Evolutionary conservation across 108 stramenopile genomes (phyloP), one percentile per base, ranked within the genome.

Genomic region (Skeletonema tropicum): DNA sequence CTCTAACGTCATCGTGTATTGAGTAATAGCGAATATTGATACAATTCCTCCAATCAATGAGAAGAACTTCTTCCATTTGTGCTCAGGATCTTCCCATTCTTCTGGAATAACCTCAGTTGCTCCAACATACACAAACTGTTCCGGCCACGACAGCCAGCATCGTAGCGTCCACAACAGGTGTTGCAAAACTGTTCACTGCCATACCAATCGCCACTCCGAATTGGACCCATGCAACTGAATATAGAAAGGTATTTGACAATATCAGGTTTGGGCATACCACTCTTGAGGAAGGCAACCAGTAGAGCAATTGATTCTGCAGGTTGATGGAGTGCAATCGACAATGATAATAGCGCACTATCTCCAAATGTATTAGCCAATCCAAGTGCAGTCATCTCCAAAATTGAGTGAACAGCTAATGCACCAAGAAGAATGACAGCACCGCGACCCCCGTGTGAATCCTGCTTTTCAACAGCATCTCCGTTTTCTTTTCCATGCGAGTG

Each of bases 41-140:
- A 84, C 82, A 60, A 97, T 94, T 19, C 91, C 96, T 29, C 75
- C 58, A 80, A 97, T 75, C 38, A 98, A 79, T 5, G 96, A 84
- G 52, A 74, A 69, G 72, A 97, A 97, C 73, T 98, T 98, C 60
- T 92, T 94, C 96, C 96, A 97, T 82, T 97, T 97, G 88, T 97
- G 85, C 49, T 92, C 84, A 6, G 88, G 84, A 30, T 90, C 91
- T 84, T 98, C 97, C 87, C 93, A 98, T 83, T 98, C 97, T 75
- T 97, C 97, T 8, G 97, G 96, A 55, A 97, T 96, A 15, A 97
- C 97, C 81, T 99, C 98, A 3, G 97, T 97, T 7, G 97, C 97
- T 39, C 98, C 98, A 13, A 99, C 98, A 83, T 99, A 99, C n/a
- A 99, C 87, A 80, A 99, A 99, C 7, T n/a, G 98, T 99, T 72